phyloP scores from a whole-genome alignment of 805 yeast genomes.

The Suhomyces emberorum region DNA sequence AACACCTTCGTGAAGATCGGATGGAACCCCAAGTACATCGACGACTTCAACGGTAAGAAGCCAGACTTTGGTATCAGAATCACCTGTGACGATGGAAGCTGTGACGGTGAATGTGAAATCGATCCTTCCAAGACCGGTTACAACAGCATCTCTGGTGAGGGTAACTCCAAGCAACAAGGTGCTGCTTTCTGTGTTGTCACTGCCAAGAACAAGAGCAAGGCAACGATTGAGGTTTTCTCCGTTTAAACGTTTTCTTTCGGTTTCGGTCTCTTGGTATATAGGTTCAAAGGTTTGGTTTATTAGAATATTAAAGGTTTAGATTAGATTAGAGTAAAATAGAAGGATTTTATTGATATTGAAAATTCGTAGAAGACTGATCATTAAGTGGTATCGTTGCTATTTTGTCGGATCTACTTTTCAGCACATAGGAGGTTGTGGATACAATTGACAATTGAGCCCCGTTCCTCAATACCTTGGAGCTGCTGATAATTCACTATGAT shows the following conservation, averaged over 20 bases:
- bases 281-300: neutral
- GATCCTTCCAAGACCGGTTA: conserved; percentile 64
- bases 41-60: conserved; percentile 49
- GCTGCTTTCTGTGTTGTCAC: conserved; percentile 85
- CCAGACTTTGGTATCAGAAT: conserved; percentile 74
- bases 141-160: conserved; percentile 48
- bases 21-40: conserved; percentile 86
- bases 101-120: conserved; percentile 83
- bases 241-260: neutral
- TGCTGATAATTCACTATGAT: too few species aligned
- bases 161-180: conserved; percentile 46
- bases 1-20: conserved; percentile 81
- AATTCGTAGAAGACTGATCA: too few species aligned
- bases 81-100: conserved; percentile 64
- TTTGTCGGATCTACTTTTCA: too few species aligned
- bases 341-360: too few species aligned
- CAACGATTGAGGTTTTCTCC: conserved; percentile 69
- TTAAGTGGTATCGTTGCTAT: too few species aligned
- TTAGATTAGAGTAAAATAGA: too few species aligned
- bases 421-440: too few species aligned
- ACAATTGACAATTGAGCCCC: too few species aligned
- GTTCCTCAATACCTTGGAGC: too few species aligned
- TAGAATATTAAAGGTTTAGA: too few species aligned
- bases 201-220: conserved; percentile 59
- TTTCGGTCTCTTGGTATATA: neutral